Evolutionary conservation across 331 rosid genomes (phyloP).

Genomic region (Quercus lobata): DNA sequence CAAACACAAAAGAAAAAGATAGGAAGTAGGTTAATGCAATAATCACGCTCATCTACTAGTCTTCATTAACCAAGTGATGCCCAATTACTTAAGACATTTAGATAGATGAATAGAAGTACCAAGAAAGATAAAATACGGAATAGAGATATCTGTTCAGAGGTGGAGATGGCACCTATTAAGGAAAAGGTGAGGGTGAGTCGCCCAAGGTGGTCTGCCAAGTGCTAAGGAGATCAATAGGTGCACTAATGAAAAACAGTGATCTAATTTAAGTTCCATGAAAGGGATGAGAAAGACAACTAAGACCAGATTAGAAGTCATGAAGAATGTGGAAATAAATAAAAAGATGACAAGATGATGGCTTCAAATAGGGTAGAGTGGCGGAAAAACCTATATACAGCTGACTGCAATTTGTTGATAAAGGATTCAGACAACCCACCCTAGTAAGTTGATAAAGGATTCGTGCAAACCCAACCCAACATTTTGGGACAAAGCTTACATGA

Average conservation of each 20-base stretch:
- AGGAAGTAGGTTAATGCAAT: conserved; percentile 1
- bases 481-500: not conserved
- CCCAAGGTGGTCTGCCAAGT: not conserved
- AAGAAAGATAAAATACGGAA: not conserved
- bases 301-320: not conserved
- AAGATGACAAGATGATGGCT: not conserved
- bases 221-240: not conserved
- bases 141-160: not conserved
- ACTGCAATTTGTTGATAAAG: too few relatives aligned
- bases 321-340: not conserved
- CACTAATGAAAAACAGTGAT: not conserved
- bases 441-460: not conserved
- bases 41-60: not conserved
- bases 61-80: not conserved
- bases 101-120: not conserved
- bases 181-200: not conserved
- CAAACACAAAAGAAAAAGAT: conserved; percentile 10
- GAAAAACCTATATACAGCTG: not conserved
- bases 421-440: not conserved
- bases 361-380: not conserved
- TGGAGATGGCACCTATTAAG: not conserved
- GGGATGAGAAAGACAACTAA: not conserved
- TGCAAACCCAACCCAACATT: not conserved
- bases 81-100: not conserved
- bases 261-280: not conserved